Evolutionary conservation across 495 filamentous ascomycete species (phyloP), one percentile per base, ranked within the genome.

Genomic region (Tuber brumale): DNA sequence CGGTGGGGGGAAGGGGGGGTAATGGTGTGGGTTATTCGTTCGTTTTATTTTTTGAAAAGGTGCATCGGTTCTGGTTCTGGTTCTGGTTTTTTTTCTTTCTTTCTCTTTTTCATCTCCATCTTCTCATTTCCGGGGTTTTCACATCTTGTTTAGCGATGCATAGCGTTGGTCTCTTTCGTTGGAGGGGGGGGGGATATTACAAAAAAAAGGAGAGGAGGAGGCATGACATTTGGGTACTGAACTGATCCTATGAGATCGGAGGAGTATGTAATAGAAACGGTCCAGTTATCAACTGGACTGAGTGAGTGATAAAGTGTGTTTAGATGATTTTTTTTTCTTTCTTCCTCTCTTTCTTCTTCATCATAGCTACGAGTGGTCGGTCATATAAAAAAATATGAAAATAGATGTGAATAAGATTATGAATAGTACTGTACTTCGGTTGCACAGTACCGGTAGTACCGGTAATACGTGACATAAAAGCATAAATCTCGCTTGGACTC

Each of bases 1-100:
- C 31, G 12, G 27, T 61, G n/a, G n/a, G 10, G n/a, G 51, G 51
- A 14, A 3, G n/a, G n/a, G n/a, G 51, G 51, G 51, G 27, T 61
- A 61, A 61, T 61, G 51, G 51, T 61, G n/a, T 61, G 51, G 51
- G 51, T 31, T 61, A 31, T 61, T 31, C 51, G n/a, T 61, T 61
- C 51, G 27, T 61, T 61, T 16, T 31, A 14, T 61, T 31, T 61
- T 45, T 19, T 45, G 6, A 66, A 66, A 66, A 35, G 57, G 57
- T 66, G 57, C 57, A 66, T 66, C 16, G 57, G 57, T 61, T 61
- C 31, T 61, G 57, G 57, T 35, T 66, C 31, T 18, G n/a, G 57
- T 66, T 66, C 27, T 18, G 1, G 0, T n/a, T 51, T 51, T n/a
- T 51, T n/a, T 16, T 16, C 16, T 66, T n/a, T 9, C 1, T 57